These are phyloP conservation scores for Carex arenaria DNA, from an alignment of 202 grass and related monocot species.

Conservation along the genomic window DNA sequence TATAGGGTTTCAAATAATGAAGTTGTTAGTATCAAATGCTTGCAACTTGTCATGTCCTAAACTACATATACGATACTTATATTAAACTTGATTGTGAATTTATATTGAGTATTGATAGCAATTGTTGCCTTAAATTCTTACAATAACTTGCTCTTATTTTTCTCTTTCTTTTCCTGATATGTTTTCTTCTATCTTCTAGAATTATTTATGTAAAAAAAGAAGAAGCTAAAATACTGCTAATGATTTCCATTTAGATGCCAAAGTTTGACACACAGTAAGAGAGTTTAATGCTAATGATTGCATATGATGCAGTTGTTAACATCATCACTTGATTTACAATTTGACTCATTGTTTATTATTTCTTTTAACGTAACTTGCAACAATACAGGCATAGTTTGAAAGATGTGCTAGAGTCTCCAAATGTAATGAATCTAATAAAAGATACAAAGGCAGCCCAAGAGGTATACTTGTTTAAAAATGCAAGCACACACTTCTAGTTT, in stretches of 20 bases:
- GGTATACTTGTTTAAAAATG: conserved; percentile 33
- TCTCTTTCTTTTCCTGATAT: not conserved
- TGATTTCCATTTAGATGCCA: not conserved
- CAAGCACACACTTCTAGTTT: not conserved
- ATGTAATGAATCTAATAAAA: conserved; percentile 94
- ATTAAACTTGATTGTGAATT: not conserved
- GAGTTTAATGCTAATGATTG: not conserved
- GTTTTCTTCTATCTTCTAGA: not conserved
- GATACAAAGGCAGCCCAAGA: conserved; percentile 96
- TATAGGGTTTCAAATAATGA: not conserved
- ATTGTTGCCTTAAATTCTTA: not conserved
- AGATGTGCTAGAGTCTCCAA: conserved; percentile 84
- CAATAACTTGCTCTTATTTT: not conserved
- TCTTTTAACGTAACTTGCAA: conserved; percentile 3
- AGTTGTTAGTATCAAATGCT: not conserved
- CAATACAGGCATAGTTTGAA: conserved; percentile 85
- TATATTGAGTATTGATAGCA: not conserved
- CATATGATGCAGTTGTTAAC: not conserved
- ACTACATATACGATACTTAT: not conserved
- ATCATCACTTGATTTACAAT: not conserved
- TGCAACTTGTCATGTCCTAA: not conserved
- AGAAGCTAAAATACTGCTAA: not conserved
- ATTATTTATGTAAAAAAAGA: not conserved
- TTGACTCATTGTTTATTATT: conserved; percentile 18
- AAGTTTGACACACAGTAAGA: not conserved